Conservation (phyloP, 2,329 filamentous ascomycete genomes). For the Stachybotrys chlorohalonatus region DNA sequence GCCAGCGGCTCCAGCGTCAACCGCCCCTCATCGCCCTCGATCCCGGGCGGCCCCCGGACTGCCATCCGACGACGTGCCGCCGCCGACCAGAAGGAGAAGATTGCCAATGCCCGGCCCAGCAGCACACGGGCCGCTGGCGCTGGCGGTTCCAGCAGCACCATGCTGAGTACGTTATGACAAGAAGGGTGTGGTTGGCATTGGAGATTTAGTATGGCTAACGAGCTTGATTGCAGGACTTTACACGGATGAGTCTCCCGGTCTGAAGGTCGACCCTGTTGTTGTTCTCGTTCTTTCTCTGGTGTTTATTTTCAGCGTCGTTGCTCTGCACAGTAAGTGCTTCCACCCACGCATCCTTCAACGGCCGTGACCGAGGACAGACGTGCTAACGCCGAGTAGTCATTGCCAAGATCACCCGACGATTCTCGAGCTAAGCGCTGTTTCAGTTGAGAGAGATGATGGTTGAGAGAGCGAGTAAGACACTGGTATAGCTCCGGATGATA, state of each 20-base stretch:
- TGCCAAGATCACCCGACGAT: slow-evolving; percentile 87
- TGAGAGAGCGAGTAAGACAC: not conserved
- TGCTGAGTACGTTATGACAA: slow-evolving; percentile 67
- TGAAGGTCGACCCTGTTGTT: slow-evolving; percentile 97
- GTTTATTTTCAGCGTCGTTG: slow-evolving; percentile 98
- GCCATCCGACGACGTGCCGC: slow-evolving; percentile 92
- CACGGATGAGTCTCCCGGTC: slow-evolving; percentile 93
- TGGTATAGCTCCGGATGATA: not conserved
- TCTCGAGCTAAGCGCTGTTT: slow-evolving; percentile 48
- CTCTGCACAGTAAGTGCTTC: slow-evolving; percentile 72
- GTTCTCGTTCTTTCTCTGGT: slow-evolving; percentile 93
- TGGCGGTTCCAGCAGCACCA: slow-evolving; percentile 93
- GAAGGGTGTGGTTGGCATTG: not conserved
- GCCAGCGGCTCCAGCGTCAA: slow-evolving; percentile 61
- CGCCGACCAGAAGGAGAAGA: slow-evolving; percentile 94
- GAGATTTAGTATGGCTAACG: not conserved
- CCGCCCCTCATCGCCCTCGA: slow-evolving; percentile 77
- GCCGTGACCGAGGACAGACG: not conserved
- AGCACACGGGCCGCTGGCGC: slow-evolving; percentile 91
- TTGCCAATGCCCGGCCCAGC: slow-evolving; percentile 85
- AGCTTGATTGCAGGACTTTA: slow-evolving; percentile 44
- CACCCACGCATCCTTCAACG: not conserved
- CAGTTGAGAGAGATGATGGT: not conserved
- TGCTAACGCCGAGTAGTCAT: slow-evolving; percentile 55
- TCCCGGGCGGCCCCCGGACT: slow-evolving; percentile 88